Percentiles rank a stretch among this genome's conserved stretches.
Conservation (phyloP, 2,329 filamentous ascomycete species). For the Pyricularia grisea region DNA sequence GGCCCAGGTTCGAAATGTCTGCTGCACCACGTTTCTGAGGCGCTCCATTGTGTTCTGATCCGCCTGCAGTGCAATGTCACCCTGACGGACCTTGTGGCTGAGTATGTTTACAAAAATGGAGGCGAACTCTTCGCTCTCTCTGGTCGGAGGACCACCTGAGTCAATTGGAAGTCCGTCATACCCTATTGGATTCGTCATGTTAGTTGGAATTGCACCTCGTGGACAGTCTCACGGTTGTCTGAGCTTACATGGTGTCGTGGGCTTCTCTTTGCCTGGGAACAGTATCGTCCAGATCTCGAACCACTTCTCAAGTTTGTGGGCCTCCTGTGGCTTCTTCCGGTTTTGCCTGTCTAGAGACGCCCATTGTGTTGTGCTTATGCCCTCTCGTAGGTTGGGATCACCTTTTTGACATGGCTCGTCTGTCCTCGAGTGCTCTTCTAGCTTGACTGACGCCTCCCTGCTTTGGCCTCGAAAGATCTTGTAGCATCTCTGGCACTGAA, state of each 20-base stretch:
- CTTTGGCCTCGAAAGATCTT: conserved; percentile 12
- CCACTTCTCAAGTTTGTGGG: conserved; percentile 18
- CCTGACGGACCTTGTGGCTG: conserved; percentile 14
- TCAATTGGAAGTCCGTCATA: conserved; percentile 10
- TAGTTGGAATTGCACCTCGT: neutral
- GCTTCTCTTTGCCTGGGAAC: conserved; percentile 12
- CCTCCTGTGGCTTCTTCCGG: conserved; percentile 17
- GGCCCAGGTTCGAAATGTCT: conserved; percentile 14
- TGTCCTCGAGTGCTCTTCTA: conserved; percentile 13
- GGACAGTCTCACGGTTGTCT: neutral
- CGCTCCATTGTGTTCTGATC: conserved; percentile 10
- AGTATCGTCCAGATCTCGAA: conserved; percentile 19
- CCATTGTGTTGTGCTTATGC: conserved; percentile 17
- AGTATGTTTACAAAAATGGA: conserved; percentile 15
- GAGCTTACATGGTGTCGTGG: conserved; percentile 16
- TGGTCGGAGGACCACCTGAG: conserved; percentile 8
- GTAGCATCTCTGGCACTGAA: conserved; percentile 18
- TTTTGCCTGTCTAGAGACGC: conserved; percentile 16
- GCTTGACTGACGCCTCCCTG: conserved; percentile 8
- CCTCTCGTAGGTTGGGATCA: conserved; percentile 14
- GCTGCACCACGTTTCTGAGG: conserved; percentile 12
- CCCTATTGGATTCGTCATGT: conserved; percentile 8
- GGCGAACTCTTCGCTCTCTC: conserved; percentile 13
- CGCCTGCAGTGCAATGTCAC: conserved; percentile 12
- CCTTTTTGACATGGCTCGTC: conserved; percentile 12